Evolutionary conservation across 2,329 filamentous ascomycete species (phyloP).

Genomic region (Neurospora sp.): DNA sequence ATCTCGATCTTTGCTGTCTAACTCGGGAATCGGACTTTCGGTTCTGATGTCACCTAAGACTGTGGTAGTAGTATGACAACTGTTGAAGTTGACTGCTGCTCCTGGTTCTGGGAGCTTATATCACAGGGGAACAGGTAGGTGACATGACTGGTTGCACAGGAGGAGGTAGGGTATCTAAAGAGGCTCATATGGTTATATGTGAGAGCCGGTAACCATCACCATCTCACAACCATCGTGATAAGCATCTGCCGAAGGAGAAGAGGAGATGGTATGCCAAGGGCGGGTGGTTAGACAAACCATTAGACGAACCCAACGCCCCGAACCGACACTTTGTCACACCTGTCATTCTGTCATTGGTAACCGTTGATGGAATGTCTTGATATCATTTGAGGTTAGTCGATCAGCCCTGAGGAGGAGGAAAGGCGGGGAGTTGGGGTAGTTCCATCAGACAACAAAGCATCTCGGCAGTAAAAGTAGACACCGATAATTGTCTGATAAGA

Average conservation of each 20-base stretch:
- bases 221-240: neutral
- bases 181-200: neutral
- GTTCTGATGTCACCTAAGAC: neutral
- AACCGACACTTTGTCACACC: neutral
- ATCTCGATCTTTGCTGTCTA: slow-evolving; percentile 1
- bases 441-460: neutral
- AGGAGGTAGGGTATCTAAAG: neutral
- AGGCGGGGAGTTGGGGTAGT: neutral
- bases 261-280: neutral
- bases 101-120: neutral
- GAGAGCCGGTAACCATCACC: neutral
- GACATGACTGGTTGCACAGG: neutral
- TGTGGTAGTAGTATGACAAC: slow-evolving; percentile 5
- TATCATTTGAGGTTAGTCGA: neutral
- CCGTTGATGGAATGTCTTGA: neutral
- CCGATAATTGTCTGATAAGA: neutral
- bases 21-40: neutral
- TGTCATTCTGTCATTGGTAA: neutral
- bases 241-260: neutral
- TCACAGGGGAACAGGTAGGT: neutral
- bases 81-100: slow-evolving; percentile 16
- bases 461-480: neutral
- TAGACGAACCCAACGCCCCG: neutral
- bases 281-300: neutral
- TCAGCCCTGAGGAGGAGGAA: neutral